Evolutionary conservation across 192 early-diverging fungal species (phyloP).

Genomic region (Thoreauomyces humboldtii): DNA sequence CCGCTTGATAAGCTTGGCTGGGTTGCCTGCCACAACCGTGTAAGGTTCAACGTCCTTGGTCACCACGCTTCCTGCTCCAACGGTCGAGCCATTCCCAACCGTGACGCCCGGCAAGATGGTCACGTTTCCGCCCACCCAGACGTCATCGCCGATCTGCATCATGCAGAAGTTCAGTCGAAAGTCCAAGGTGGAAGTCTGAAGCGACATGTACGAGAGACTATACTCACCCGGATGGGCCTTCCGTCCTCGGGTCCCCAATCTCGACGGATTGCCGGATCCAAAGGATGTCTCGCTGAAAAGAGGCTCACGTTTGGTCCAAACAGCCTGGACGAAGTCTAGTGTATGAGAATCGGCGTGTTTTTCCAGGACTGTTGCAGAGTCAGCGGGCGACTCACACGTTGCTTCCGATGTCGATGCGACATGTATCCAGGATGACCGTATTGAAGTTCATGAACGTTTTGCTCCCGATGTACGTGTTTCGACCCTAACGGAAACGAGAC

Average conservation of each 20-base stretch:
- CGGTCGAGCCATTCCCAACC: conserved; percentile 70
- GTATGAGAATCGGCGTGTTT: conserved; percentile 45
- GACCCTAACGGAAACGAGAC: conserved; percentile 33
- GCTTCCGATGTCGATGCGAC: conserved; percentile 71
- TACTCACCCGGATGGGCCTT: conserved; percentile 32
- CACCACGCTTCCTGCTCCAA: conserved; percentile 81
- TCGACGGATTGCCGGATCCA: conserved; percentile 31
- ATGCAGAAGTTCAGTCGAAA: background rate
- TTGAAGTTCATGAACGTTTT: conserved; percentile 75
- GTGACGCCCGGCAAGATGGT: conserved; percentile 84
- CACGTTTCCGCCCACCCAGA: conserved; percentile 83
- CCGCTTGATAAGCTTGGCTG: conserved; percentile 71
- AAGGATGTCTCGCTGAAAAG: conserved; percentile 72
- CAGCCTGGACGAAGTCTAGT: conserved; percentile 34
- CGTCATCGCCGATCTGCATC: conserved; percentile 72
- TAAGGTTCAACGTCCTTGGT: conserved; percentile 81
- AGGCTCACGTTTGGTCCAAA: conserved; percentile 78
- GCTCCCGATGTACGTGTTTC: conserved; percentile 73
- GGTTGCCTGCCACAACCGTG: conserved; percentile 81
- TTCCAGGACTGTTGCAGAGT: background rate
- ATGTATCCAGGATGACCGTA: conserved; percentile 73
- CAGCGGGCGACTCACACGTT: conserved; percentile 49
- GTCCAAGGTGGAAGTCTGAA: background rate
- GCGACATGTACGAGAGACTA: background rate
- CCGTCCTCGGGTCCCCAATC: conserved; percentile 33